phyloP scores from a whole-genome alignment of 225 moss, liverwort and hornwort species.

The Polytrichum commune region DNA sequence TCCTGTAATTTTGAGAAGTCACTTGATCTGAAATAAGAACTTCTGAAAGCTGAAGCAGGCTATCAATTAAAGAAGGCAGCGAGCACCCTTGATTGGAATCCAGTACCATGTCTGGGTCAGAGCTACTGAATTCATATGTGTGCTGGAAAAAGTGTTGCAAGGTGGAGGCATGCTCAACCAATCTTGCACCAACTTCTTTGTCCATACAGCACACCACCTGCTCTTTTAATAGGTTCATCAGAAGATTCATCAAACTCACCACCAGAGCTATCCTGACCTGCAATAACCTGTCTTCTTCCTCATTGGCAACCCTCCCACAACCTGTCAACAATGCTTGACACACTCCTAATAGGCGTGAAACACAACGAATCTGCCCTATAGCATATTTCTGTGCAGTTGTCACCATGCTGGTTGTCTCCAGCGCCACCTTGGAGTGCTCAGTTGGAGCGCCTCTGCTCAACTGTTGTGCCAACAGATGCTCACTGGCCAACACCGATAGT shows the following conservation, averaged over 20 bases:
- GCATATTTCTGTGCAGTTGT: slow-evolving; percentile 84
- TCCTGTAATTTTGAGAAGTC: slow-evolving; percentile 68
- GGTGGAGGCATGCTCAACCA: slow-evolving; percentile 59
- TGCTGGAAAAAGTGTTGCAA: slow-evolving; percentile 68
- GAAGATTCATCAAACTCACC: slow-evolving; percentile 58
- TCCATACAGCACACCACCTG: slow-evolving; percentile 46
- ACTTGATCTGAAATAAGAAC: slow-evolving; percentile 54
- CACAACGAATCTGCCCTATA: slow-evolving; percentile 63
- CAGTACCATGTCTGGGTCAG: slow-evolving; percentile 67
- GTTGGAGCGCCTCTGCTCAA: slow-evolving; percentile 59
- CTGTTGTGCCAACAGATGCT: slow-evolving; percentile 72
- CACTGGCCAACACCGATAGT: slow-evolving; percentile 78
- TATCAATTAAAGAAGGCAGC: slow-evolving; percentile 74
- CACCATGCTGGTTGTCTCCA: slow-evolving; percentile 62
- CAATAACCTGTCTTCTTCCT: slow-evolving; percentile 75
- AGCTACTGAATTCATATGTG: slow-evolving; percentile 67
- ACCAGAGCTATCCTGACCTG: slow-evolving; percentile 73
- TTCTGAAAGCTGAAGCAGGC: slow-evolving; percentile 76
- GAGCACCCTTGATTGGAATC: slow-evolving; percentile 75
- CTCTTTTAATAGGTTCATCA: slow-evolving; percentile 60
- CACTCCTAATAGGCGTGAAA: slow-evolving; percentile 72
- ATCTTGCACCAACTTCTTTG: slow-evolving; percentile 52
- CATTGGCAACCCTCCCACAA: slow-evolving; percentile 67
- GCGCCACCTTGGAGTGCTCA: slow-evolving; percentile 49
- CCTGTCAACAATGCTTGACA: slow-evolving; percentile 60